Conservation (phyloP, 139 green algal species). For the Tetratostichococcus sp. region DNA sequence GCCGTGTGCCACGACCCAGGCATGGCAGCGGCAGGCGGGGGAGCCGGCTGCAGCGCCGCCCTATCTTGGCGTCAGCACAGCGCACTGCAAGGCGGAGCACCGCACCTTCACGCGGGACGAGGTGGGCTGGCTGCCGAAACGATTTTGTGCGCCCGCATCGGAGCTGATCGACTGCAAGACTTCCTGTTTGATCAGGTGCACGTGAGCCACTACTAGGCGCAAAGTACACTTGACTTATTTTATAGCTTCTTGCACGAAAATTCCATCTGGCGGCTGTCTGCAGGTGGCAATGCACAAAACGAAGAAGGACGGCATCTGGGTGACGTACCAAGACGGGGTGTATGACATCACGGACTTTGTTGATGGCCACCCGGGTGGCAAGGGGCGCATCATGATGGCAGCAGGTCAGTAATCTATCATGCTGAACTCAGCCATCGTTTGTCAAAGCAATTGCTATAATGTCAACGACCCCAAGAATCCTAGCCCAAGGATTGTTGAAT, state of each 20-base stretch:
- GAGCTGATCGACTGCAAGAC: too few species aligned
- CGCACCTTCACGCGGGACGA: background rate
- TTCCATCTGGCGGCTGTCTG: too few species aligned
- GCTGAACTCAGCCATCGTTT: too few species aligned
- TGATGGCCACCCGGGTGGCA: conserved; percentile 52
- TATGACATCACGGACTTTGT: conserved; percentile 75
- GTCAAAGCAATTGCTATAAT: too few species aligned
- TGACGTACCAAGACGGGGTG: conserved; percentile 82
- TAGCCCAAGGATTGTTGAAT: too few species aligned
- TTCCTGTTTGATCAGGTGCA: too few species aligned
- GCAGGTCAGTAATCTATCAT: conserved; percentile 37
- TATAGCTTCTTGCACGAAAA: too few species aligned
- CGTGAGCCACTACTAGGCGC: too few species aligned
- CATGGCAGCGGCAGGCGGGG: background rate
- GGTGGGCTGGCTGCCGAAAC: background rate
- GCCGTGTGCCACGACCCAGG: too few species aligned
- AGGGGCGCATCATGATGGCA: conserved; percentile 73
- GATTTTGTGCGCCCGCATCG: background rate
- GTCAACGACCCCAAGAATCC: too few species aligned
- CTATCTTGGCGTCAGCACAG: background rate
- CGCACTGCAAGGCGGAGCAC: background rate
- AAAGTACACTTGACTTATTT: too few species aligned
- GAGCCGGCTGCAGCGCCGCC: too few species aligned
- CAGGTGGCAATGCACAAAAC: conserved; percentile 74
- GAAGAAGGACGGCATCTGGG: conserved; percentile 69